Evolutionary conservation across 257 asterid species (phyloP).

Genomic region (Solanum chiquidenum): DNA sequence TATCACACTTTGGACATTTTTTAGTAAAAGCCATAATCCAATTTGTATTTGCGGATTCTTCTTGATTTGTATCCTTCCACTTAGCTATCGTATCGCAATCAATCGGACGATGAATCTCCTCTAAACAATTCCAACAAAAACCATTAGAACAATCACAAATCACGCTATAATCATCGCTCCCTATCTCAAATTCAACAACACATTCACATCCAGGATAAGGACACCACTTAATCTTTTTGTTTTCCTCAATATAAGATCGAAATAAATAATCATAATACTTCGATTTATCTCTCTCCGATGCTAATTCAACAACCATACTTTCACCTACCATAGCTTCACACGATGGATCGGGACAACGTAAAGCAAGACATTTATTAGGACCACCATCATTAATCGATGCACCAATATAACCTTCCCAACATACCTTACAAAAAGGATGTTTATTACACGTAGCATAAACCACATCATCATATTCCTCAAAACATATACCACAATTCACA

Average conservation of each 20-base stretch:
- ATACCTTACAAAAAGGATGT: not conserved
- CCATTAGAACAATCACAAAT: constrained; percentile 2
- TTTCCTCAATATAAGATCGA: not conserved
- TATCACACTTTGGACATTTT: not conserved
- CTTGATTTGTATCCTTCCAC: not conserved
- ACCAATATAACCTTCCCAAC: not conserved
- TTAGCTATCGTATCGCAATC: not conserved
- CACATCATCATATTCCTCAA: not conserved
- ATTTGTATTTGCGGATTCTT: not conserved
- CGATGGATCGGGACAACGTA: not conserved
- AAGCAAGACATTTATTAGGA: not conserved
- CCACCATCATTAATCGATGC: not conserved
- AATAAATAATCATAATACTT: not conserved
- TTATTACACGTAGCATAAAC: not conserved
- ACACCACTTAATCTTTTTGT: constrained; percentile 5
- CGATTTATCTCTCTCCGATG: not conserved
- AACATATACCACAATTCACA: not conserved
- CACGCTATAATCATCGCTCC: not conserved
- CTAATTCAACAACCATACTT: not conserved
- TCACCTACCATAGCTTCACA: not conserved
- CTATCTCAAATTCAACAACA: not conserved
- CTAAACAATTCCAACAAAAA: constrained; percentile 12
- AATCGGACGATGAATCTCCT: constrained; percentile 8
- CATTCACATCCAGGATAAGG: not conserved
- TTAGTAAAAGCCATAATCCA: constrained; percentile 4